Base-by-base conservation (phyloP, 768 basidiomycete species). In the Psilocybe sp. region DNA sequence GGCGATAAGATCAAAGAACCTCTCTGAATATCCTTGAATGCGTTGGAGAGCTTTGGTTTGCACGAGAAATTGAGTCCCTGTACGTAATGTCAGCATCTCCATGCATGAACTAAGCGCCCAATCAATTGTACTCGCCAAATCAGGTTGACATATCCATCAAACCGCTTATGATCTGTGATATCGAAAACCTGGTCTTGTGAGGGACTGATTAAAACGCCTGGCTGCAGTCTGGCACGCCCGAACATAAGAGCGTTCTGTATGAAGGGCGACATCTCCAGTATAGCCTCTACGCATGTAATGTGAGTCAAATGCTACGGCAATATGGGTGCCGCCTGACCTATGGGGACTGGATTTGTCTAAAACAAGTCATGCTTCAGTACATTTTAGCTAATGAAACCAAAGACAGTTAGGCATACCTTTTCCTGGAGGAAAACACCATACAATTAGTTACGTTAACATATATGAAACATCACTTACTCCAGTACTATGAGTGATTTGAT, bases 21-120 rank as follows among this genome's bases (percentile, higher is more conserved):
- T 50, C 49, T 16, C 39, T 44, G 36, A 50, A 50, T 43, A 50
- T 50, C 18, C 49, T 20, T 5, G 49, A 50, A 18, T 50, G 49
- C 12, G 43, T 41, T 0, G 49, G 49, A 5, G 49, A 43, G 3
- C 15, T n/a, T 4, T 16, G 41, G 19, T 50, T 50, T 4, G 34
- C 41, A 16, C 15, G 23, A 1, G 20, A 14, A 9, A 50, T 16
- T 6, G 42, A 28, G 11, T 19, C 6, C 49, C 49, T 50, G 10
- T 7, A 28, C 7, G 7, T 7, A 7, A 7, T 7, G 0, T 10
- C 10, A 15, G 33, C 19, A 7, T 16, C 12, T 28, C 23, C 23
- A 7, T 7, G 23, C 23, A 28, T 28, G 7, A 28, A 28, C 23
- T 7, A 28, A 28, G 23, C 4, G 23, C 23, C 23, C 15, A 15